Percentiles rank a stretch among this genome's conserved stretches.
Conservation (phyloP, 495 filamentous ascomycete species). For the Penicillium cataractarum region DNA sequence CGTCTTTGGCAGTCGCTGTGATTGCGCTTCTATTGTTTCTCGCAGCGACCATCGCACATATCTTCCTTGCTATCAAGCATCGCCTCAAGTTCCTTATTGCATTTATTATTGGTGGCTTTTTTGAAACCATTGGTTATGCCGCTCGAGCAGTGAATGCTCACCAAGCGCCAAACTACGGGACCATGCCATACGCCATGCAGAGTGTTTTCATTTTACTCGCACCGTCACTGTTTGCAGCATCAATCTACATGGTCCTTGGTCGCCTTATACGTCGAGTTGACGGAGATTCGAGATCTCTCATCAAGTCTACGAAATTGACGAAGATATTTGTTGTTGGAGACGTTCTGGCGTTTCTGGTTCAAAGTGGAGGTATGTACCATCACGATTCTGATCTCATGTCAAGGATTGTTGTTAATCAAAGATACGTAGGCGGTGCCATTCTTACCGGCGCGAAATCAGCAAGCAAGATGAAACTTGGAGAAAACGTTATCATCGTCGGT, state of each 20-base stretch:
- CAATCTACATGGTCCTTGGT: constrained; percentile 60
- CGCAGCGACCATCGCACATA: constrained; percentile 46
- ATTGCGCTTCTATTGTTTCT: constrained; percentile 55
- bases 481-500: constrained; percentile 47
- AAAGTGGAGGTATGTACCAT: constrained; percentile 18
- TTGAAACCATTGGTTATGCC: constrained; percentile 39
- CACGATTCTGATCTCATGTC: background rate
- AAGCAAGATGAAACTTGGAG: constrained; percentile 29
- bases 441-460: constrained; percentile 19
- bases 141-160: constrained; percentile 16
- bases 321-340: constrained; percentile 38
- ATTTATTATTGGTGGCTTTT: constrained; percentile 58
- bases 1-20: constrained; percentile 51
- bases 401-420: background rate
- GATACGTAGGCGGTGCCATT: constrained; percentile 27
- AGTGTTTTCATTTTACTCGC: constrained; percentile 17
- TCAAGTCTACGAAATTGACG: constrained; percentile 22
- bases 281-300: constrained; percentile 36
- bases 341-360: constrained; percentile 31
- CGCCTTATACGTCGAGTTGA: constrained; percentile 48
- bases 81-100: constrained; percentile 64
- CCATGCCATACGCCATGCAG: constrained; percentile 14
- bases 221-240: constrained; percentile 31
- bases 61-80: constrained; percentile 46
- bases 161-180: constrained; percentile 9